Base-by-base conservation (phyloP, 1,284 basidiomycete genomes). In the Melampsora americana region DNA sequence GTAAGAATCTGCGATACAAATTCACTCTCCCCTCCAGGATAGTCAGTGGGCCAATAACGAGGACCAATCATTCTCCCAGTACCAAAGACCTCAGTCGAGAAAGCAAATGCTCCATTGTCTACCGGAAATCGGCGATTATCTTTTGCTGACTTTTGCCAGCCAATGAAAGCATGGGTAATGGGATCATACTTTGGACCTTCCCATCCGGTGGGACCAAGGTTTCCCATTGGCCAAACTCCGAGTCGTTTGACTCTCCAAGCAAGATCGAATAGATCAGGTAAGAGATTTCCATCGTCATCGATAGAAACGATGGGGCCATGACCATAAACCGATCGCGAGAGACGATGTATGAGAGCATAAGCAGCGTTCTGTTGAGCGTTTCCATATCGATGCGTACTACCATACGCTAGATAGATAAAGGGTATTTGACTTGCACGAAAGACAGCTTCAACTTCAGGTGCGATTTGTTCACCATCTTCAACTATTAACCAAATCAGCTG, bases 221-320 rank as follows among this genome's bases (percentile, higher is more conserved):
- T 77, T 20, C 77, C 77, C 72, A 77, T 77, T 5, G 77, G 77
- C 77, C 77, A 77, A 56, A 77, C 74, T 9, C 71, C 72, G 4
- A 75, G n/a, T n/a, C 30, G 35, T 32, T 69, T 53, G 35, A 77
- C 59, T n/a, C 48, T 56, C 77, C 77, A 77, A 59, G 67, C 48
- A 28, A 67, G 46, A 32, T 66, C 42, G 32, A 75, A 66, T 35
- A 77, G 64, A n/a, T 77, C 61, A 42, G 39, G 39, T 23, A 44
- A 59, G 14, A 73, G 35, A 62, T 73, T 65, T 18, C 61, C 46
- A 42, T 73, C 70, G 35, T 73, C 62, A 66, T 73, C 70, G n/a
- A 73, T 50, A 3, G 70, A 73, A 23, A 73, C 3, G 26, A 73
- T 66, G 12, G 70, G 70, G 11, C 70, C 70, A 62, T 73, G 70